phyloP scores from a whole-genome alignment of 2,329 filamentous ascomycete species.

The Fusarium agapanthi region DNA sequence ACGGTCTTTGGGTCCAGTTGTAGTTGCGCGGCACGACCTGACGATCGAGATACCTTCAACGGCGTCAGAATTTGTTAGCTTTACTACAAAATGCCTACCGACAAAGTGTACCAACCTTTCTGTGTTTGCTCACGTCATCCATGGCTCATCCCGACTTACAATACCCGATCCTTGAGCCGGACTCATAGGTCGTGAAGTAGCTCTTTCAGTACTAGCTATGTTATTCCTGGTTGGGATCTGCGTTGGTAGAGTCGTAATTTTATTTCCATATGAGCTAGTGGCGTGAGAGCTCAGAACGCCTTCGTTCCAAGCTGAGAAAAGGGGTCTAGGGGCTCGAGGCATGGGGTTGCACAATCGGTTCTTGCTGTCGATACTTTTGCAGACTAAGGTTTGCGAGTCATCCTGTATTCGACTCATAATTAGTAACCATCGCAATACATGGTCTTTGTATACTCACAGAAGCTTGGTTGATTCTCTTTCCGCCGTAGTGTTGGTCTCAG shows the following conservation, averaged over 20 bases:
- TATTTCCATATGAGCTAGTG: neutral
- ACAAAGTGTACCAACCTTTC: no score
- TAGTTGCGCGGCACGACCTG: no score
- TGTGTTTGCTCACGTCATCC: neutral
- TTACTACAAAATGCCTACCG: fast-evolving
- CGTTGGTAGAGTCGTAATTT: fast-evolving
- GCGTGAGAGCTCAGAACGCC: no score
- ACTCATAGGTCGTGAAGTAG: fast-evolving
- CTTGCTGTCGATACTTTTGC: neutral
- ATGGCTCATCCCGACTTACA: neutral
- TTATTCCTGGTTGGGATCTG: fast-evolving
- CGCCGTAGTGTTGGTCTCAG: no score
- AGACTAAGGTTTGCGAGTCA: neutral
- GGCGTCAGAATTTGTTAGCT: no score
- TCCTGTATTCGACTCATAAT: fast-evolving
- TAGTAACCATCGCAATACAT: fast-evolving
- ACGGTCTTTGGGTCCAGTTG: no score
- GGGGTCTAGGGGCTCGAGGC: neutral
- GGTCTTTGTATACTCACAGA: neutral
- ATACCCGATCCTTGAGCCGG: no score
- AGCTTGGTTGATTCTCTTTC: fast-evolving
- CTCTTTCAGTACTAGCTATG: fast-evolving
- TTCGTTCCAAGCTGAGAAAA: neutral
- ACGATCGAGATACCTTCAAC: neutral
- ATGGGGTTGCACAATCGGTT: neutral